Percentiles rank a stretch among this genome's conserved stretches.
Evolutionary conservation across 2,329 filamentous ascomycete genomes (phyloP).

Genomic region (Capronia americana): DNA sequence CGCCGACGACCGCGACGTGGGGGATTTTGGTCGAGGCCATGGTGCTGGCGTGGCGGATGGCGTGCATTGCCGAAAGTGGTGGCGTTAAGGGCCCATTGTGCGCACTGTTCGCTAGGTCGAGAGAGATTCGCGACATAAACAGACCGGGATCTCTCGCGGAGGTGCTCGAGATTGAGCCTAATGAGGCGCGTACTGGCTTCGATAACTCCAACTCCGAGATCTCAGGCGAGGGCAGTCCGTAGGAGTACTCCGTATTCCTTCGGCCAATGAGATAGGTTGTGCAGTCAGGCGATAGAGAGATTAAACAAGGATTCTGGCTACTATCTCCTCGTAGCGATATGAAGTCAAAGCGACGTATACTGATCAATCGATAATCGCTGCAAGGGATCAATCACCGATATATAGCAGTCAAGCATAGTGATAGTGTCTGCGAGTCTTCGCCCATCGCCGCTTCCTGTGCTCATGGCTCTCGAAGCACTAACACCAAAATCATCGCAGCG

Average conservation of each 20-base stretch:
- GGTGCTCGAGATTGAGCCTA: background rate
- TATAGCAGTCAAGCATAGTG: background rate
- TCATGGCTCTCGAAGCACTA: background rate
- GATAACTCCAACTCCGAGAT: background rate
- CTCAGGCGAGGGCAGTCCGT: background rate
- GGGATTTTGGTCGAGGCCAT: slow-evolving; percentile 49
- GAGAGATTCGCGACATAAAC: slow-evolving; percentile 35
- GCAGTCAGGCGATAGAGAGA: background rate
- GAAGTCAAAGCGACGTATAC: background rate
- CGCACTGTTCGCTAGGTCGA: slow-evolving; percentile 29
- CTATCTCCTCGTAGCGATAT: background rate
- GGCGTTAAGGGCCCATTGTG: slow-evolving; percentile 20
- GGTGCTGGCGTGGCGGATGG: slow-evolving; percentile 22
- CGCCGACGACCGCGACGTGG: slow-evolving; percentile 65
- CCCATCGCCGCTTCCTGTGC: too few relatives aligned
- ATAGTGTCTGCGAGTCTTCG: background rate
- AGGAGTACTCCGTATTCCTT: background rate
- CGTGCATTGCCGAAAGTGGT: slow-evolving; percentile 18
- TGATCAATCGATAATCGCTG: background rate
- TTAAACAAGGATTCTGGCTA: too few relatives aligned
- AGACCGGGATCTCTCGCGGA: background rate
- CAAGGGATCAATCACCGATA: background rate
- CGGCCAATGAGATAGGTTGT: background rate
- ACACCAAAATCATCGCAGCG: background rate
- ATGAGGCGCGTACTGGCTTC: background rate